These are phyloP conservation scores for Atkinsonella texensis DNA, from an alignment of 2,329 filamentous ascomycete genomes.

Conservation along the genomic window DNA sequence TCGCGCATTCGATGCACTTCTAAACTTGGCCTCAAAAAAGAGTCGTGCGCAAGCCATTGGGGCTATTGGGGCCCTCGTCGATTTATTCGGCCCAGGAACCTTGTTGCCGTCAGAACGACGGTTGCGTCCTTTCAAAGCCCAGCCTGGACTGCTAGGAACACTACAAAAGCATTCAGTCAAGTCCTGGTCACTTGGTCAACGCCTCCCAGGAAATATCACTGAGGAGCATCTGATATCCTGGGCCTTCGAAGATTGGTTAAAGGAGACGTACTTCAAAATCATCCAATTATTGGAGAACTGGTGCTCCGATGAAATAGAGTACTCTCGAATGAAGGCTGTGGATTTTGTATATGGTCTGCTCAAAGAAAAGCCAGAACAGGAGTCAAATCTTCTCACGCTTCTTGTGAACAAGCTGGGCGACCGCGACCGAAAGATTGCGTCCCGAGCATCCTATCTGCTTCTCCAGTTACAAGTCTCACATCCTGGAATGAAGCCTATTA, in stretches of 20 bases:
- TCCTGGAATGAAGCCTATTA: slow-evolving; percentile 84
- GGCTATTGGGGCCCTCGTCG: slow-evolving; percentile 85
- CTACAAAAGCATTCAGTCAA: slow-evolving; percentile 48
- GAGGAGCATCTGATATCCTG: slow-evolving; percentile 72
- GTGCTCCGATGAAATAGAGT: slow-evolving; percentile 93
- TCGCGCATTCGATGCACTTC: slow-evolving; percentile 75
- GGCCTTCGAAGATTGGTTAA: slow-evolving; percentile 93
- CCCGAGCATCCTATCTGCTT: slow-evolving; percentile 83
- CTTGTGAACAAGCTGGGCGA: slow-evolving; percentile 96
- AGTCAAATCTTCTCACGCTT: slow-evolving; percentile 81
- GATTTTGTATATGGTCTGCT: slow-evolving; percentile 86
- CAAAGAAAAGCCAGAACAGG: slow-evolving; percentile 94
- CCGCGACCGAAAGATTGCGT: slow-evolving; percentile 89
- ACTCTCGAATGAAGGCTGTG: slow-evolving; percentile 74
- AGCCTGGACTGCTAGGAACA: slow-evolving; percentile 62
- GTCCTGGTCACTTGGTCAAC: slow-evolving; percentile 56
- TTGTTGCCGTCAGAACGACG: slow-evolving; percentile 75
- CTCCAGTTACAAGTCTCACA: slow-evolving; percentile 81
- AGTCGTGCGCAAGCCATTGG: slow-evolving; percentile 87
- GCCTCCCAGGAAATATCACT: slow-evolving; percentile 61
- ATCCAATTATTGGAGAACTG: slow-evolving; percentile 84
- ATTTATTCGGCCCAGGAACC: slow-evolving; percentile 82
- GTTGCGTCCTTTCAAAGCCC: slow-evolving; percentile 64
- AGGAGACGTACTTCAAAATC: slow-evolving; percentile 85
- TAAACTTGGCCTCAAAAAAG: slow-evolving; percentile 79